Evolutionary conservation across 2,329 filamentous ascomycete species (phyloP), one percentile per base, ranked within the genome.

Genomic region (Penicillium frequentans): DNA sequence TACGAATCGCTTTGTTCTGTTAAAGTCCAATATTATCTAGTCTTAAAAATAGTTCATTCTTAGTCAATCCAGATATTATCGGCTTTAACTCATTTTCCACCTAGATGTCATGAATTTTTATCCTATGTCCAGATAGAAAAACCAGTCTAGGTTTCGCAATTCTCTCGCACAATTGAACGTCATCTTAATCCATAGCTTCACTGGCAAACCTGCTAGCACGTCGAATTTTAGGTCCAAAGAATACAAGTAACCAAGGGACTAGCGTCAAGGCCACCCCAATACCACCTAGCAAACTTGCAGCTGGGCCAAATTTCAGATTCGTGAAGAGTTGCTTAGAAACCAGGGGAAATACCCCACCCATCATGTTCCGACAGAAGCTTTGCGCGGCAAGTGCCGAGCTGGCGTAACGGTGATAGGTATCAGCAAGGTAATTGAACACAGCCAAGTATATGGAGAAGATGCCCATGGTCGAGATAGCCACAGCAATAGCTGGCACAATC

Each of bases 391-490:
- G 78, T 0, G 93, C 92, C 0, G 90, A 95, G 37, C 88, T 91
- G 0, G 93, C 91, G 67, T 93, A 96, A 2, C 84, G 81, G 69
- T 92, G 88, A 73, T 96, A 97, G 1, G 88, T 88, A 70, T 97
- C 93, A 21, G 92, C 91, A 1, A 97, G 82, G 66, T 96, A 97
- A 71, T 97, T 97, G 78, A 97, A 96, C 0, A 91, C 90, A 3
- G 92, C 88, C 1, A 97, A 82, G 69, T 96, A 96, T 35, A 97
- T 86, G 42, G 86, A 88, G 72, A 91, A 93, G 63, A 97, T 96
- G 26, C 93, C 89, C 80, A 93, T 90, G 0, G 90, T 93, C 0
- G 91, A 87, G 56, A 91, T 84, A 0, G 82, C 85, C 33, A 96
- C 81, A 0, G 86, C 88, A 3, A 93, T 74, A 0, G 86, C 76